A percentile compares a stretch with the other conserved stretches of the same genome.
Evolutionary conservation across 140 eudicot genomes (phyloP).

Genomic region (Ambrosia hybrid): DNA sequence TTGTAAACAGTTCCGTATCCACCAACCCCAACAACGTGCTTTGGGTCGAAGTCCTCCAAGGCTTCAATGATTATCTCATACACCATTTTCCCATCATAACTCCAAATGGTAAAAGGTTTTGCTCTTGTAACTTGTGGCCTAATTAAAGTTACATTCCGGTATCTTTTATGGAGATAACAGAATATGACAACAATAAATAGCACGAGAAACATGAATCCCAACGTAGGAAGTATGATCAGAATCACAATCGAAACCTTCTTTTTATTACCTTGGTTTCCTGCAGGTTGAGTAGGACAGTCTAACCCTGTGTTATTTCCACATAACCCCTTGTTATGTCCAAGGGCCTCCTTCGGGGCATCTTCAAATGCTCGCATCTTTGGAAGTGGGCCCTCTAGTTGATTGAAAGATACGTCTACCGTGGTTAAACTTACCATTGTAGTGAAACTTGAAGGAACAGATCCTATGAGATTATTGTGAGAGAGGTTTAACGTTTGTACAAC

Average conservation of each 20-base stretch:
- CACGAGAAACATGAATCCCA: neutral
- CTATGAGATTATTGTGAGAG: conserved; percentile 9
- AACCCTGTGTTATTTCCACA: conserved; percentile 14
- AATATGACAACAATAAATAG: neutral
- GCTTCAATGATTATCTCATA: conserved; percentile 6
- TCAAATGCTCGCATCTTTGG: conserved; percentile 15
- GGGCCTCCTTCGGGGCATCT: conserved; percentile 9
- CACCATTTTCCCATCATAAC: conserved; percentile 1
- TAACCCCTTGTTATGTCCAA: conserved; percentile 2
- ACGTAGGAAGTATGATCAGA: neutral
- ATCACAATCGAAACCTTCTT: neutral
- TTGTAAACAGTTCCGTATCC: conserved; percentile 5
- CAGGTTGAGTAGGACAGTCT: neutral
- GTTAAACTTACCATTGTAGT: neutral
- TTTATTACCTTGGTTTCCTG: neutral
- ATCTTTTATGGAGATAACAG: neutral
- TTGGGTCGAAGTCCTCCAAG: conserved; percentile 1
- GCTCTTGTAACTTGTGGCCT: neutral
- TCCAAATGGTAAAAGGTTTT: conserved; percentile 6
- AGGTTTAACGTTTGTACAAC: conserved; percentile 4
- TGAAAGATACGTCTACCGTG: neutral
- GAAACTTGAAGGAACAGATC: conserved; percentile 18
- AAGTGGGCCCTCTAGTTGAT: conserved; percentile 15
- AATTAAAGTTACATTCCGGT: neutral
- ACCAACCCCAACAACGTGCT: conserved; percentile 4